Evolutionary conservation across 352 stramenopile species (phyloP), one percentile per base, ranked within the genome.

Genomic region (Phytophthora pisi): DNA sequence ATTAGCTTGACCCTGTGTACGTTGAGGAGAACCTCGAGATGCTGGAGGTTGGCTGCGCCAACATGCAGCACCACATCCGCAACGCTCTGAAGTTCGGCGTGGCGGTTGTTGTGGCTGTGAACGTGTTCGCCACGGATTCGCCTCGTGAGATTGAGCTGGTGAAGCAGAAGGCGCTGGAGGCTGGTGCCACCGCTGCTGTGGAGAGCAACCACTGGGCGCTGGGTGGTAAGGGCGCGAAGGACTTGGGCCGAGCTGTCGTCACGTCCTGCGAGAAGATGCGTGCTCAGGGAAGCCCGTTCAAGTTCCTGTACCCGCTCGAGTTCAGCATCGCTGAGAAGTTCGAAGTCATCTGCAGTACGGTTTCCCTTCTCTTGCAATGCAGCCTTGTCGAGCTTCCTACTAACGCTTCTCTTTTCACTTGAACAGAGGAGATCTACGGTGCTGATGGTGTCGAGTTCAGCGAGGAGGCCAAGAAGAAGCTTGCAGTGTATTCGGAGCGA

Each of bases 1-100:
- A 7, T 24, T 47, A 92, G 84, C 78, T 93, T 4, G 72, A 91
- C 54, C 77, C 84, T 3, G 97, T 98, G 68, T 99, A 99, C 72
- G 90, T 94, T 13, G 78, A 98, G 52, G 97, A 99, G 75, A 98
- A 99, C 73, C 68, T 99, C 2, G 94, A 98, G 46, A 74, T 99
- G n/a, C 74, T 99, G 3, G 70, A 84, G 30, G 81, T 80, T 64
- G 97, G 98, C 20, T 97, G 87, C 50, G 85, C 83, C 38, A 99
- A 99, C 77, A 88, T 98, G 75, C 79, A 89, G 63, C 86, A 98
- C 66, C 98, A 99, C 72, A 98, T 99, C 52, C 70, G 92, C 74
- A 99, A 99, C 76, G 91, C 95, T 10, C 72, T 88, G 53, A 93
- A 90, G 74, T 99, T 99, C 69, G 95, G 95, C 11, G 95, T 99